Conservation (phyloP, 306 rosid species). For the Rosa lucieae region DNA sequence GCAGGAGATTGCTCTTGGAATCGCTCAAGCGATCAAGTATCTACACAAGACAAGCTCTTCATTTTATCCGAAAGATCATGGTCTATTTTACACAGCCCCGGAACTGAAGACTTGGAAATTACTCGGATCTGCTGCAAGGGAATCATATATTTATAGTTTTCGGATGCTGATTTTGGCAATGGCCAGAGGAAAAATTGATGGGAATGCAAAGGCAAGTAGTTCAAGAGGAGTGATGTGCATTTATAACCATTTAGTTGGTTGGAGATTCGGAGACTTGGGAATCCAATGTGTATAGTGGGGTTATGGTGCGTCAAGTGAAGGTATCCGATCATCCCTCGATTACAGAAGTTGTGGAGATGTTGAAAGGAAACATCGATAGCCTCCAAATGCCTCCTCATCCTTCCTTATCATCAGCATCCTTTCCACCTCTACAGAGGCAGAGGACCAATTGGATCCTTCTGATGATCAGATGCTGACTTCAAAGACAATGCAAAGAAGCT, state of each 20-base stretch:
- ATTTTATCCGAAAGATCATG: not conserved
- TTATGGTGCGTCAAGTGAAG: not conserved
- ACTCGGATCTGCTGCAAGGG: not conserved
- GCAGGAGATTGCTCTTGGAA: not conserved
- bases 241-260: not conserved
- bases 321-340: not conserved
- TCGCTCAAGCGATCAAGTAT: not conserved
- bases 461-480: not conserved
- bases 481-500: not conserved
- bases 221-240: not conserved
- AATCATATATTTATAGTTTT: not conserved
- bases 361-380: not conserved
- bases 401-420: not conserved
- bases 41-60: not conserved
- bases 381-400: not conserved
- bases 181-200: not conserved
- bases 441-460: not conserved
- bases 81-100: not conserved
- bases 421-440: not conserved
- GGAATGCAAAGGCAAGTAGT: not conserved
- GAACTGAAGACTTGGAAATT: not conserved
- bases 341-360: conserved; percentile 6
- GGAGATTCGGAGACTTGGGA: not conserved
- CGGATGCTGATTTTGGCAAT: not conserved
- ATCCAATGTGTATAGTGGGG: not conserved